A percentile compares a stretch with the other conserved stretches of the same genome.
Evolutionary conservation across 192 early-diverging fungal species (phyloP).

Genomic region (Linnemannia schmuckeri): DNA sequence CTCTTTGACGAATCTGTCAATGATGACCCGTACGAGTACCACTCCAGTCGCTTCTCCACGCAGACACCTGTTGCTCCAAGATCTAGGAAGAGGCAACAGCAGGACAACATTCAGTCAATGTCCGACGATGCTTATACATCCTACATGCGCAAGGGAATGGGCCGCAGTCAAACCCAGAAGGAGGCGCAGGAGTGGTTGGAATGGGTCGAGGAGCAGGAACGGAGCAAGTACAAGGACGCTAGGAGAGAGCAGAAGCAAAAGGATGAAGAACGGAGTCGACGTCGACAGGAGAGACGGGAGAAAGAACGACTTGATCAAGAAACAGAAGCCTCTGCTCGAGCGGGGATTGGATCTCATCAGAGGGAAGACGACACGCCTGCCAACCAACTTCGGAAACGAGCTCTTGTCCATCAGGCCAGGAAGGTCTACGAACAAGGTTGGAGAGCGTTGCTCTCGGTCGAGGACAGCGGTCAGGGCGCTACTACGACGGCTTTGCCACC

Average conservation of each 20-base stretch:
- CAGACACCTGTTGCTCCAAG: not conserved
- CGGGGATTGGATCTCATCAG: not conserved
- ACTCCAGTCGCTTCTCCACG: constrained; percentile 16
- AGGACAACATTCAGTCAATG: constrained; percentile 17
- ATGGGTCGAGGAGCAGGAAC: constrained; percentile 42
- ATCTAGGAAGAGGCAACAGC: not conserved
- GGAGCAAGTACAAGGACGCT: constrained; percentile 5
- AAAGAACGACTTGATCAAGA: constrained; percentile 9
- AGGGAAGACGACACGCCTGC: not conserved
- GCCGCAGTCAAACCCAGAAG: constrained; percentile 6
- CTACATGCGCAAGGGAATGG: constrained; percentile 45
- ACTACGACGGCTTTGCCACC: not conserved
- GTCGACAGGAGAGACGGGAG: constrained; percentile 20
- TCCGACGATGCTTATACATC: constrained; percentile 24
- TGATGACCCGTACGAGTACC: constrained; percentile 34
- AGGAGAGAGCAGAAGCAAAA: constrained; percentile 13
- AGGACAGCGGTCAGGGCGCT: not conserved
- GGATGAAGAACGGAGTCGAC: constrained; percentile 21
- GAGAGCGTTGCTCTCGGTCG: constrained; percentile 4
- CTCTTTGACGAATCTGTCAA: constrained; percentile 34
- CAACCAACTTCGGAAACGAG: constrained; percentile 16
- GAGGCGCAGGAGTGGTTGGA: constrained; percentile 21
- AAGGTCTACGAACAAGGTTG: constrained; percentile 19
- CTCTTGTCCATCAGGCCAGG: constrained; percentile 9
- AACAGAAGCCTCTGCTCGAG: not conserved